Evolutionary conservation across 2,329 filamentous ascomycete genomes (phyloP).

Genomic region (Cladosporium velox): DNA sequence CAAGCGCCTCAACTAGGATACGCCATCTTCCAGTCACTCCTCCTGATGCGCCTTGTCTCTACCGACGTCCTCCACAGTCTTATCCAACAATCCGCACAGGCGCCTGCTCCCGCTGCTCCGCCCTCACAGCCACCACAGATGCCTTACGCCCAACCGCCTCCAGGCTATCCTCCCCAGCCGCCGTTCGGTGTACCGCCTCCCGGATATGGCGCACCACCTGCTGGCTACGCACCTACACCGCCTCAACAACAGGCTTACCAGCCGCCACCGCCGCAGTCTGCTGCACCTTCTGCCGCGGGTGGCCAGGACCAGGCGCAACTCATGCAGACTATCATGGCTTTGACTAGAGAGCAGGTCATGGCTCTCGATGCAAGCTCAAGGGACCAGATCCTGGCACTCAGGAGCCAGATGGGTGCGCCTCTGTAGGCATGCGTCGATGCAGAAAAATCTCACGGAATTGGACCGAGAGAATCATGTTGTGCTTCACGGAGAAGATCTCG

Average conservation of each 20-base stretch:
- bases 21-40: conserved; percentile 89
- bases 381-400: conserved; percentile 75
- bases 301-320: conserved; percentile 67
- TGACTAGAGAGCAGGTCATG: conserved; percentile 80
- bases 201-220: conserved; percentile 42
- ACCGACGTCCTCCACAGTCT: conserved; percentile 79
- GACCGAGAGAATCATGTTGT: too few relatives aligned
- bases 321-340: conserved; percentile 76
- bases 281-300: conserved; percentile 42
- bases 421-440: not conserved
- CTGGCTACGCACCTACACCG: conserved; percentile 45
- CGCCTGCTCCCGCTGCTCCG: conserved; percentile 36
- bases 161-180: conserved; percentile 38
- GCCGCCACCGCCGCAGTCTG: conserved; percentile 45
- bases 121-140: conserved; percentile 34
- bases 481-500: not conserved
- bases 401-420: conserved; percentile 58
- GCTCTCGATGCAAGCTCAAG: conserved; percentile 65
- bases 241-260: conserved; percentile 43
- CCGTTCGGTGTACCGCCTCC: conserved; percentile 23
- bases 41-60: conserved; percentile 90
- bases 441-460: not conserved
- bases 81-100: conserved; percentile 57
- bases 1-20: conserved; percentile 92
- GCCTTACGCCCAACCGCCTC: conserved; percentile 36